Evolutionary conservation across 352 stramenopile genomes (phyloP).

Genomic region (Pythium dissimile): DNA sequence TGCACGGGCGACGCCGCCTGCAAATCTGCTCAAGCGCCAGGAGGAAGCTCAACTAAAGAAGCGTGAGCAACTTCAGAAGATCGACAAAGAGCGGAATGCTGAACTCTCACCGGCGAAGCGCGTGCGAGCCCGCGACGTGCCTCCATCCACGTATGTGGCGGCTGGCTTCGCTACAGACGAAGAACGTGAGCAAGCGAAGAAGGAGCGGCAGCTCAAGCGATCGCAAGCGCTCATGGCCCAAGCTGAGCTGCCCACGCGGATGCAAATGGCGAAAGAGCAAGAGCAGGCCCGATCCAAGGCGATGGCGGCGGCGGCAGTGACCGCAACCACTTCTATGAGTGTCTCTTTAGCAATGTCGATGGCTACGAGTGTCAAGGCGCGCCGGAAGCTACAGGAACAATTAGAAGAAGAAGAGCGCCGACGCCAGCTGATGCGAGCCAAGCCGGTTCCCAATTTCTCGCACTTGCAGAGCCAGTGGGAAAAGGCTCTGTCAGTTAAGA

Average conservation of each 20-base stretch:
- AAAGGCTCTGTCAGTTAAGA: conserved; percentile 30
- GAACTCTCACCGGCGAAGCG: conserved; percentile 37
- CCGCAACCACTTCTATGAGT: background rate
- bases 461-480: conserved; percentile 57
- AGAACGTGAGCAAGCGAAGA: conserved; percentile 36
- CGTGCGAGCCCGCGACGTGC: conserved; percentile 46
- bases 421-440: conserved; percentile 27
- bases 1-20: conserved; percentile 37
- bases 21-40: conserved; percentile 52
- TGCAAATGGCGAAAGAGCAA: conserved; percentile 30
- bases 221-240: conserved; percentile 40
- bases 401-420: conserved; percentile 32
- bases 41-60: conserved; percentile 36
- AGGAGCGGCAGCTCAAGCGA: conserved; percentile 49
- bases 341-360: background rate
- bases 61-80: conserved; percentile 29
- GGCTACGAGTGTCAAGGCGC: conserved; percentile 46
- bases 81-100: conserved; percentile 33
- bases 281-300: conserved; percentile 6
- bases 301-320: background rate
- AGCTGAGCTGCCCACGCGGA: conserved; percentile 43
- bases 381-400: conserved; percentile 40
- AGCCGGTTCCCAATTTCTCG: conserved; percentile 64
- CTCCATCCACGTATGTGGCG: conserved; percentile 46
- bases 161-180: conserved; percentile 18